Conservation (phyloP, 139 green algal genomes). For the Coelastrella sp. region DNA sequence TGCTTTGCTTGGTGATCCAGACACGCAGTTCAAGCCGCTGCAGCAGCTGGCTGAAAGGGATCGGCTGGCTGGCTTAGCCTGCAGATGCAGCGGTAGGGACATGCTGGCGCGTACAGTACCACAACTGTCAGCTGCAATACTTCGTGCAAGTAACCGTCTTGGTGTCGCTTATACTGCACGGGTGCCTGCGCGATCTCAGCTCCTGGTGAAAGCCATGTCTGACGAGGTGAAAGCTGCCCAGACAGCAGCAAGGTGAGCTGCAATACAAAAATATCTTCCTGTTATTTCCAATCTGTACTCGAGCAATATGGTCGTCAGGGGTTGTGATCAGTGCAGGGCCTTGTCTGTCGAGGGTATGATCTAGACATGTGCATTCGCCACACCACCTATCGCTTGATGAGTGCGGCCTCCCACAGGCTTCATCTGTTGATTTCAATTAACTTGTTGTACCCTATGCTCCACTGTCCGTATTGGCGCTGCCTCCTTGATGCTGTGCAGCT, state of each 20-base stretch:
- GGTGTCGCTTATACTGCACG: neutral
- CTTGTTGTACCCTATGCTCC: neutral
- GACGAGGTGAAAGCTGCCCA: conserved; percentile 52
- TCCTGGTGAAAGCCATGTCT: conserved; percentile 50
- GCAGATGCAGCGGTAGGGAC: conserved; percentile 6
- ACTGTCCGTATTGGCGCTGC: neutral
- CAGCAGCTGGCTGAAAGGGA: no score
- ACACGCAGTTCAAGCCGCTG: no score
- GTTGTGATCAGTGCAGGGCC: neutral
- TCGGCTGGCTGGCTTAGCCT: neutral
- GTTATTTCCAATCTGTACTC: no score
- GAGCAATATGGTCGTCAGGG: no score
- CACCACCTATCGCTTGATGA: no score
- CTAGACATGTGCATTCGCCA: no score
- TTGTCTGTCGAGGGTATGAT: no score
- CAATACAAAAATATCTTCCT: no score
- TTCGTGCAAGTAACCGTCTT: neutral
- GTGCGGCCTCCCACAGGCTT: no score
- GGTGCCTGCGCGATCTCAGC: neutral
- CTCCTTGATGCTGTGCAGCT: conserved; percentile 37
- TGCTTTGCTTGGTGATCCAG: no score
- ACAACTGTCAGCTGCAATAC: neutral
- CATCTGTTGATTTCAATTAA: no score
- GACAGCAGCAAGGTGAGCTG: conserved; percentile 51
- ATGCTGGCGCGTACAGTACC: neutral